Conservation (phyloP, 139 green algal species). For the Tetraselmis chui region DNA sequence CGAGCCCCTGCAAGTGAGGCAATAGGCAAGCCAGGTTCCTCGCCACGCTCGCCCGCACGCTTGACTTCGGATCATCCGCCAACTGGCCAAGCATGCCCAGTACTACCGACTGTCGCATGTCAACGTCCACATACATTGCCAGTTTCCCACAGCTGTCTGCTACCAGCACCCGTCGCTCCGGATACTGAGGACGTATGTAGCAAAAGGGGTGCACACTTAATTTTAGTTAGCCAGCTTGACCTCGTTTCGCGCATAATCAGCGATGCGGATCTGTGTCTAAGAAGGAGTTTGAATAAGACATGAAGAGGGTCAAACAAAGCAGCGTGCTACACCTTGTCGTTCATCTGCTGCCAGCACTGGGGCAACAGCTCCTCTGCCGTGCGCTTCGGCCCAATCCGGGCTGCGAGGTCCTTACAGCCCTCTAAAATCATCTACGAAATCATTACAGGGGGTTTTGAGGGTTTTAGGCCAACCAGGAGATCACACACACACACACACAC, state of each 20-base stretch:
- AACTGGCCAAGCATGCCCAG: background rate
- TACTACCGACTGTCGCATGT: background rate
- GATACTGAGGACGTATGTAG: background rate
- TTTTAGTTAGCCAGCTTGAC: no score
- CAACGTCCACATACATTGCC: background rate
- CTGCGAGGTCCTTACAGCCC: background rate
- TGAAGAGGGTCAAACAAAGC: background rate
- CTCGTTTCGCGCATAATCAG: no score
- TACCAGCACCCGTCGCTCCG: background rate
- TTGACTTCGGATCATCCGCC: background rate
- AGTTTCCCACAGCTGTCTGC: background rate
- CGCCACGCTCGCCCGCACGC: background rate
- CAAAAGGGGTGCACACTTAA: no score
- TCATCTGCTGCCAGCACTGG: background rate
- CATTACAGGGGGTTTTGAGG: no score
- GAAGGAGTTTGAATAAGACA: no score
- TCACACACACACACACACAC: no score
- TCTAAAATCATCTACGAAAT: background rate
- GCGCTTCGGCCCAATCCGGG: background rate
- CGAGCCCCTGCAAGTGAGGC: background rate
- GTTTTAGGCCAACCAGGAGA: no score
- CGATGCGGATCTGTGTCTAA: no score
- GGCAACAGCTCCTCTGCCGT: background rate
- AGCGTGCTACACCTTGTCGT: background rate
- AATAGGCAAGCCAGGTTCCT: background rate